Evolutionary conservation across 2,329 filamentous ascomycete species (phyloP), one percentile per base, ranked within the genome.

Genomic region (Karstenula rhodostoma): DNA sequence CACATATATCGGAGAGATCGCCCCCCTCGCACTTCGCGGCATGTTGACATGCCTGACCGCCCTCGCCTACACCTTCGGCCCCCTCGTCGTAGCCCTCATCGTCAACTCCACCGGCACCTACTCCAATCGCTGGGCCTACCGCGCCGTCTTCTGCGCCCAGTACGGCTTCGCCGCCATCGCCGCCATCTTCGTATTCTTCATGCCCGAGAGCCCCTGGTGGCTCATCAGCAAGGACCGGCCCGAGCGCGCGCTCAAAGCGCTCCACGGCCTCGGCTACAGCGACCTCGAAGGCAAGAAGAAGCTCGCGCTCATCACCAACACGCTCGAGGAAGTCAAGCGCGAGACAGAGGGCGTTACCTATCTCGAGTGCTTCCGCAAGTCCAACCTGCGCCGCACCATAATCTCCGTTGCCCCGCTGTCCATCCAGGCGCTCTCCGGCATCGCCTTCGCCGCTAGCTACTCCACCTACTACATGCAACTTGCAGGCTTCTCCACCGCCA

Each of bases 311-410:
- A 72, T 72, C 32, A 66, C 71, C 42, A 63, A 65, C 35, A 80
- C 77, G 0, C 68, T 80, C 6, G 71, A 78, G 25, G 65, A 78
- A 56, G 63, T 78, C 13, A 68, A 67, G 43, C 52, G 58, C 40
- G 78, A 82, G 60, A 71, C 65, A 47, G 80, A 82, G 13, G 91
- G 91, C 43, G 86, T 90, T 9, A 88, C 85, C 46, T 96, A 94
- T 76, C 78, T 85, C 67, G 92, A 95, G 74, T 96, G 92, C 79
- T 95, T 96, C 84, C 89, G 85, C 74, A 90, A 91, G 13, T 85
- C 86, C 22, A 89, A 96, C 72, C 81, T 89, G 50, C 89, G 92
- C 58, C 87, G 92, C 22, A 95, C 92, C 2, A 91, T 91, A 72
- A 88, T 89, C 65, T 82, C 86, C 25, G 83, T 84, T 63, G 74